phyloP scores from a whole-genome alignment of 495 filamentous ascomycete genomes.

The Daldinia vernicosa region DNA sequence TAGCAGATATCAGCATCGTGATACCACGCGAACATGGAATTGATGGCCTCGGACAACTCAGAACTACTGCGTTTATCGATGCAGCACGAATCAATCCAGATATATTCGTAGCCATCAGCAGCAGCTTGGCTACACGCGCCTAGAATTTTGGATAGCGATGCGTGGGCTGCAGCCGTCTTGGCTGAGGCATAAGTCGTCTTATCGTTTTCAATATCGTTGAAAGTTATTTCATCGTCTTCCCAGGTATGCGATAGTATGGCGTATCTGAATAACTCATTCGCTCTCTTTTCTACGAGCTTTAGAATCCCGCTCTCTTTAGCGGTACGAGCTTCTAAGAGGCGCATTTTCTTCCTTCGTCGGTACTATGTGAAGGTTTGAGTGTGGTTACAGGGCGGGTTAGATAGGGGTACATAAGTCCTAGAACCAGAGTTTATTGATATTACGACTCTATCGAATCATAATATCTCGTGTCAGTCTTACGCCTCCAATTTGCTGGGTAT shows the following conservation, averaged over 20 bases:
- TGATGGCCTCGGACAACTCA: conserved; percentile 47
- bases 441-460: not conserved
- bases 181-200: not conserved
- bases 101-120: not conserved
- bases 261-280: conserved; percentile 2
- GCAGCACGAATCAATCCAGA: conserved; percentile 40
- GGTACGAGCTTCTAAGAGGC: not conserved
- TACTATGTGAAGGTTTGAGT: not conserved
- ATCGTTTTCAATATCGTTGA: conserved; percentile 2
- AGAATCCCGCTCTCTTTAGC: not conserved
- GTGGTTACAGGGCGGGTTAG: not conserved
- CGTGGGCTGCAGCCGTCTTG: not conserved
- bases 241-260: not conserved
- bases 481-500: not conserved
- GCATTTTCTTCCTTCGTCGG: not conserved
- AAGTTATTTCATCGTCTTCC: conserved; percentile 5
- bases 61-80: conserved; percentile 45
- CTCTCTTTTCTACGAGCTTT: conserved; percentile 8
- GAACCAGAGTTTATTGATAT: not conserved
- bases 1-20: conserved; percentile 18
- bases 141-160: not conserved
- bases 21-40: conserved; percentile 49
- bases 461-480: not conserved
- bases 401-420: not conserved
- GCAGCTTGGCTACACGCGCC: conserved; percentile 11